Percentiles rank a stretch among this genome's conserved stretches.
These are phyloP conservation scores for Cryptosporidium sp. DNA, from an alignment of 169 alveolate species.

Conservation along the genomic window DNA sequence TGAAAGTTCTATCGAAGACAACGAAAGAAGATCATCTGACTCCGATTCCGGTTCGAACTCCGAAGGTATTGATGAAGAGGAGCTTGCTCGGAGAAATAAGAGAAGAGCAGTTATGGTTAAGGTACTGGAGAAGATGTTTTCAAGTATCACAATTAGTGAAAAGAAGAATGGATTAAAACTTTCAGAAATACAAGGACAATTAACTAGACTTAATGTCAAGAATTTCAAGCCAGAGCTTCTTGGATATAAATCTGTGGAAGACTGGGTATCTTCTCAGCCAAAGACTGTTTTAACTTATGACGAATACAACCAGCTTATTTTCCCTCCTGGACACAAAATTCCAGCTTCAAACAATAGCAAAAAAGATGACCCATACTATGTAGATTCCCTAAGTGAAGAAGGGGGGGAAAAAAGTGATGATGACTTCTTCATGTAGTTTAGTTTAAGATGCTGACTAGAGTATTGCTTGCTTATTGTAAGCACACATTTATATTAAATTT, in stretches of 20 bases:
- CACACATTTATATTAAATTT: background rate
- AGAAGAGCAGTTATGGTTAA: constrained; percentile 68
- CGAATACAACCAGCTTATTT: constrained; percentile 4
- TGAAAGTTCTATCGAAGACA: background rate
- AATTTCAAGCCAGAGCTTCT: constrained; percentile 64
- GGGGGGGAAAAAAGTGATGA: background rate
- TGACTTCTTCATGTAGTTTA: constrained; percentile 10
- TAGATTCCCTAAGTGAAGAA: constrained; percentile 32
- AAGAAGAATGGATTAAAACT: constrained; percentile 39
- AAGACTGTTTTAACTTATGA: constrained; percentile 43
- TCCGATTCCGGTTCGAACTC: background rate
- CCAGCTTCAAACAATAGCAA: constrained; percentile 7
- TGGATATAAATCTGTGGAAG: constrained; percentile 59
- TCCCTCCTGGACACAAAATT: constrained; percentile 56
- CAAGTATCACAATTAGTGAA: constrained; percentile 15
- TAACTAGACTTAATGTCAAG: constrained; percentile 38
- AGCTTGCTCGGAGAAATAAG: background rate
- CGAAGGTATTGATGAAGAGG: constrained; percentile 43
- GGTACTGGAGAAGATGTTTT: constrained; percentile 59
- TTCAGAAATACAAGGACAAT: constrained; percentile 20
- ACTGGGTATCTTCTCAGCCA: constrained; percentile 47
- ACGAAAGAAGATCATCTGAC: background rate
- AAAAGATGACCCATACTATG: constrained; percentile 37
- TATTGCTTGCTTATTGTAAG: background rate
- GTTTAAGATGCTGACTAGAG: background rate